Base-by-base conservation (phyloP, 2,329 filamentous ascomycete genomes). In the Hymenoscyphus salicellus region DNA sequence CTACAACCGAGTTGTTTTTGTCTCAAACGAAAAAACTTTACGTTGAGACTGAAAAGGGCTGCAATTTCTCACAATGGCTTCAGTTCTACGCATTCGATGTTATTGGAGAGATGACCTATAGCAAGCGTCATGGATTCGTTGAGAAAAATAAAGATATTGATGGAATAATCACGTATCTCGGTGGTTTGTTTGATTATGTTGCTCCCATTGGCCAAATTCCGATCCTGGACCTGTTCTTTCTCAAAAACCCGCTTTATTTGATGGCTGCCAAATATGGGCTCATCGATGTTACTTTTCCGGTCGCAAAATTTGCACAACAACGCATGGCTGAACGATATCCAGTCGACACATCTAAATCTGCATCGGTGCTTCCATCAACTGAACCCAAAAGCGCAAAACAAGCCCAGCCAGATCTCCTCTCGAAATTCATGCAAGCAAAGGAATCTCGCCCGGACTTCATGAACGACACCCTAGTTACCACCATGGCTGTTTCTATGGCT, bases 21-120 rank as follows among this genome's bases (percentile, higher is more conserved):
- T 76, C 82, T 36, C 85, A 86, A 73, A 89, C 86, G 0, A 80
- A 85, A 67, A 78, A 79, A 1, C 72, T 88, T 2, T 89, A 82
- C 68, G 82, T 79, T n/a, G 72, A 67, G 3, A 65, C 67, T 1
- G 65, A 65, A 10, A 36, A 59, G 1, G 75, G 77, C 28, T 90
- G 87, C 72, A 84, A 91, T 72, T 89, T 92, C 63, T 85, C 86
- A 1, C 80, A 82, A 64, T 93, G 90, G 90, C 78, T 93, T 64
- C 90, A 93, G 72, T 93, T 88, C 74, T 93, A 91, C 70, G 91
- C 91, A 0, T 93, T 93, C 72, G 91, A 93, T 73, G 90, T 93
- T 16, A 92, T 92, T 67, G 89, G 89, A 5, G 87, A 91, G 66
- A 84, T 93, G 72, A 92, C 89, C 0, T 93, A 91, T 77, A 87